A percentile compares a stretch with the other conserved stretches of the same genome.
Evolutionary conservation across 495 filamentous ascomycete genomes (phyloP).

Genomic region (Filosporella fistucella): DNA sequence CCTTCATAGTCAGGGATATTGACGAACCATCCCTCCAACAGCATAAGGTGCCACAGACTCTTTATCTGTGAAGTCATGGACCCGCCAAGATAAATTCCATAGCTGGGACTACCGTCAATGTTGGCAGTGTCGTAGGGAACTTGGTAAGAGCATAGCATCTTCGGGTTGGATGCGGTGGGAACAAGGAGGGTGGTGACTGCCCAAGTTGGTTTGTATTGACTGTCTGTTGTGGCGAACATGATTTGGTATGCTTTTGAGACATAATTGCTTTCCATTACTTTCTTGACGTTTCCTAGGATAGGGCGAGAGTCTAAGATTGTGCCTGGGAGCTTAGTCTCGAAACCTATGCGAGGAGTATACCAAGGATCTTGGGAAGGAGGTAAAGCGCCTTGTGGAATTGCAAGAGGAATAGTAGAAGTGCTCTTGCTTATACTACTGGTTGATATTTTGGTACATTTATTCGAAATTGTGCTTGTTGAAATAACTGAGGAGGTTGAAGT

Average conservation of each 20-base stretch:
- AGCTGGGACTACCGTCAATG: constrained; percentile 8
- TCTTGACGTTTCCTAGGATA: too few relatives aligned
- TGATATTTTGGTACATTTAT: too few relatives aligned
- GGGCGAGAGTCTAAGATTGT: constrained; percentile 26
- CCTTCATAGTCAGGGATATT: constrained; percentile 44
- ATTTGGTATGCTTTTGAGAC: constrained; percentile 38
- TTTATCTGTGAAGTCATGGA: too few relatives aligned
- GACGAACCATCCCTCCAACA: constrained; percentile 40
- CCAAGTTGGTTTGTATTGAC: constrained; percentile 33
- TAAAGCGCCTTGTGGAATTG: too few relatives aligned
- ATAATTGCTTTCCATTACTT: too few relatives aligned
- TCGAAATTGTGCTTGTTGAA: too few relatives aligned
- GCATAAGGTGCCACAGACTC: too few relatives aligned
- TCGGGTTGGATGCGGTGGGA: constrained; percentile 27
- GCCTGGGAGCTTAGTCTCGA: constrained; percentile 32
- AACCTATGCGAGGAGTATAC: constrained; percentile 36
- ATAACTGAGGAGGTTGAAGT: too few relatives aligned
- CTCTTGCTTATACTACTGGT: too few relatives aligned
- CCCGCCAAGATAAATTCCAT: constrained; percentile 23
- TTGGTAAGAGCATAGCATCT: constrained; percentile 33
- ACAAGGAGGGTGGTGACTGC: constrained; percentile 45
- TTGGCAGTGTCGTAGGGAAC: constrained; percentile 33
- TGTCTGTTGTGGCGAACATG: constrained; percentile 45
- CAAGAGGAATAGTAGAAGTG: too few relatives aligned
- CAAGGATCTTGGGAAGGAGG: constrained; percentile 34